A percentile compares a stretch with the other conserved stretches of the same genome.
Conservation (phyloP, 2,329 filamentous ascomycete species). For the Diatrype stigma region DNA sequence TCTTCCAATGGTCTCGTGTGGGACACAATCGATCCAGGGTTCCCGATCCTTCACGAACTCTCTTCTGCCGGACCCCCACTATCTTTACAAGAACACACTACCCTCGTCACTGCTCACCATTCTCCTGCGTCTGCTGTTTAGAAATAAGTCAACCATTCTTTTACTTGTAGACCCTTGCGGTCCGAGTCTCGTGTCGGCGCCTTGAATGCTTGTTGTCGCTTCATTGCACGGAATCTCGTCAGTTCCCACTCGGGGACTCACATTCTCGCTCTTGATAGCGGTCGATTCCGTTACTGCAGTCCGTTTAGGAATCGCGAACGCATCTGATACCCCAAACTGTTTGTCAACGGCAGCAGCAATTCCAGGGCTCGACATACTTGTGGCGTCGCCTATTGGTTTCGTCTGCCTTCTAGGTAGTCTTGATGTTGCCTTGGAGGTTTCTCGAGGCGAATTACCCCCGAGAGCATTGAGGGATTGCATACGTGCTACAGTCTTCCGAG, state of each 20-base stretch:
- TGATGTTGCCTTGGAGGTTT: slow-evolving; percentile 7
- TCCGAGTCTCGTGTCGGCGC: slow-evolving; percentile 4
- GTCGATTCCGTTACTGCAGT: slow-evolving; percentile 2
- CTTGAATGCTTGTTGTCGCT: slow-evolving; percentile 11
- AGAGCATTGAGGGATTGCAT: slow-evolving; percentile 14
- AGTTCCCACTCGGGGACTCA: slow-evolving; percentile 12
- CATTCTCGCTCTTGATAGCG: slow-evolving; percentile 18
- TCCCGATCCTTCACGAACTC: neutral
- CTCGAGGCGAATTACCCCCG: slow-evolving; percentile 6
- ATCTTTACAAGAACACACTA: slow-evolving; percentile 28
- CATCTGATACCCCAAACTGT: slow-evolving; percentile 10
- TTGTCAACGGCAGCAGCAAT: slow-evolving; percentile 11
- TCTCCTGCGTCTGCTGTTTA: slow-evolving; percentile 43
- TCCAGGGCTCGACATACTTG: slow-evolving; percentile 11
- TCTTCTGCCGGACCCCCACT: neutral
- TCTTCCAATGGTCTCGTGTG: neutral
- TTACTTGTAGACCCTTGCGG: slow-evolving; percentile 40
- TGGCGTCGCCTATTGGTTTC: slow-evolving; percentile 3
- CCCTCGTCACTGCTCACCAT: slow-evolving; percentile 35
- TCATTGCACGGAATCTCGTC: slow-evolving; percentile 16
- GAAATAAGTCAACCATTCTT: slow-evolving; percentile 51
- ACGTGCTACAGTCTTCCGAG: slow-evolving; percentile 9
- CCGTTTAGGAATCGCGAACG: slow-evolving; percentile 7
- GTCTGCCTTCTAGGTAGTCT: slow-evolving; percentile 13
- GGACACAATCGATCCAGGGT: no score